These are phyloP conservation scores for Byssothecium circinans DNA, from an alignment of 2,329 filamentous ascomycete species.

Conservation along the genomic window DNA sequence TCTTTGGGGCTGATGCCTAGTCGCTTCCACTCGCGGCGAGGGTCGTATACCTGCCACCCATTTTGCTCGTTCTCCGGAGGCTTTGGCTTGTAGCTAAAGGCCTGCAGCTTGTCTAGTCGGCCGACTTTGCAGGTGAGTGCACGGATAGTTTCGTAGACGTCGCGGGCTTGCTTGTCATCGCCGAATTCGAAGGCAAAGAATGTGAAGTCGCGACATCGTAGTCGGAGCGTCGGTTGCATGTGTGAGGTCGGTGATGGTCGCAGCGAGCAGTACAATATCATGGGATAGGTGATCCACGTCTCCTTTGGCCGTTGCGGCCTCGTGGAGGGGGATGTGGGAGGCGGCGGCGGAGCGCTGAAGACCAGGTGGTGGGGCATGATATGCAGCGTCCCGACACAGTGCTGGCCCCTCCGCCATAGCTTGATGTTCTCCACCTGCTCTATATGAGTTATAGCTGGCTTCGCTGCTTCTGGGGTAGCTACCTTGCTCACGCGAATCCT, in stretches of 20 bases:
- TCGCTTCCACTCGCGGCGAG: conserved; percentile 79
- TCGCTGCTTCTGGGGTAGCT: conserved; percentile 9
- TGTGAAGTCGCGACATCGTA: conserved; percentile 90
- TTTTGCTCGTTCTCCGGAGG: conserved; percentile 72
- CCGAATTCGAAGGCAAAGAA: conserved; percentile 89
- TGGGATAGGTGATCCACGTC: conserved; percentile 92
- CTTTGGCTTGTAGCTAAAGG: conserved; percentile 80
- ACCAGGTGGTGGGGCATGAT: conserved; percentile 66
- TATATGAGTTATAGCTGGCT: conserved; percentile 12
- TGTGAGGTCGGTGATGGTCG: conserved; percentile 70
- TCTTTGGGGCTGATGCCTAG: conserved; percentile 84
- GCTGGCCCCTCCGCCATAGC: conserved; percentile 59
- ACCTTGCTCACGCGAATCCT: conserved; percentile 53
- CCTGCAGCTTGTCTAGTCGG: conserved; percentile 84
- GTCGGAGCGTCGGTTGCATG: conserved; percentile 77
- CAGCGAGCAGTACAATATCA: conserved; percentile 79
- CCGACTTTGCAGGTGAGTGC: conserved; percentile 78
- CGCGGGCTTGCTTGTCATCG: conserved; percentile 72
- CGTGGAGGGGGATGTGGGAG: conserved; percentile 39
- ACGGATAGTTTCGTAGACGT: conserved; percentile 86
- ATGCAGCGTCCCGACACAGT: conserved; percentile 62
- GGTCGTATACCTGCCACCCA: conserved; percentile 84
- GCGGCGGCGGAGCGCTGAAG: conserved; percentile 55
- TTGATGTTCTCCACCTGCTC: conserved; percentile 63
- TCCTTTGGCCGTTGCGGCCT: conserved; percentile 61